Percentiles rank a stretch among this genome's conserved stretches.
Evolutionary conservation across 768 basidiomycete species (phyloP).

Genomic region (Clitopilus hobsonii): DNA sequence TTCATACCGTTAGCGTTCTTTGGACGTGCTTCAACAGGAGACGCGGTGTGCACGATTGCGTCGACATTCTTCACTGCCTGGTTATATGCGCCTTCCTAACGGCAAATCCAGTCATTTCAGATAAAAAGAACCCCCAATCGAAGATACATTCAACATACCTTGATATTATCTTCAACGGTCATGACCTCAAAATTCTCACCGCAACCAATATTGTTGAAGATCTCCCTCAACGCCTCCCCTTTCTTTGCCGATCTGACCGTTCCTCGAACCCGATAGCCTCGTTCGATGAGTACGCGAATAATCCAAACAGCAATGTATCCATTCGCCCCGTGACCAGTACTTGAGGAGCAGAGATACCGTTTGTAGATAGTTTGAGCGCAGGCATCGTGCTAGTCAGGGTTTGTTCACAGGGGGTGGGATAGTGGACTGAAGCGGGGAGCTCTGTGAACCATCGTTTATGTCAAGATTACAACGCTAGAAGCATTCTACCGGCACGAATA

Average conservation of each 20-base stretch:
- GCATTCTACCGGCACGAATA: no score
- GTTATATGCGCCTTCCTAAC: conserved; percentile 69
- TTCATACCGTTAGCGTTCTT: conserved; percentile 33
- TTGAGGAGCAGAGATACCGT: conserved; percentile 16
- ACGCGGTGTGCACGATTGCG: conserved; percentile 66
- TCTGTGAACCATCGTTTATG: no score
- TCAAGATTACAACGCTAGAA: no score
- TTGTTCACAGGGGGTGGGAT: no score
- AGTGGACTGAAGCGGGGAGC: no score
- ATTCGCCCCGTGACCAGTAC: conserved; percentile 54
- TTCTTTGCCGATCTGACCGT: conserved; percentile 64
- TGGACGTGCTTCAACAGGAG: conserved; percentile 46
- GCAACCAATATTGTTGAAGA: conserved; percentile 47
- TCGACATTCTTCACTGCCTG: conserved; percentile 75
- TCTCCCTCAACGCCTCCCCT: conserved; percentile 47
- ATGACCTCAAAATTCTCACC: conserved; percentile 52
- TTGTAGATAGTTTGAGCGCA: no score
- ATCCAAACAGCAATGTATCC: conserved; percentile 61
- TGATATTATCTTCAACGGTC: conserved; percentile 64
- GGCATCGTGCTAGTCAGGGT: no score
- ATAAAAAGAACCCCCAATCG: background rate
- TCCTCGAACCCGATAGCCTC: conserved; percentile 60
- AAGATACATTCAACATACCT: conserved; percentile 14
- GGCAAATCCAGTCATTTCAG: background rate
- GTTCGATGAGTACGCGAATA: conserved; percentile 48